Percentiles rank a stretch among this genome's conserved stretches.
Conservation (phyloP, 495 filamentous ascomycete genomes). For the Hypomontagnella monticulosa region DNA sequence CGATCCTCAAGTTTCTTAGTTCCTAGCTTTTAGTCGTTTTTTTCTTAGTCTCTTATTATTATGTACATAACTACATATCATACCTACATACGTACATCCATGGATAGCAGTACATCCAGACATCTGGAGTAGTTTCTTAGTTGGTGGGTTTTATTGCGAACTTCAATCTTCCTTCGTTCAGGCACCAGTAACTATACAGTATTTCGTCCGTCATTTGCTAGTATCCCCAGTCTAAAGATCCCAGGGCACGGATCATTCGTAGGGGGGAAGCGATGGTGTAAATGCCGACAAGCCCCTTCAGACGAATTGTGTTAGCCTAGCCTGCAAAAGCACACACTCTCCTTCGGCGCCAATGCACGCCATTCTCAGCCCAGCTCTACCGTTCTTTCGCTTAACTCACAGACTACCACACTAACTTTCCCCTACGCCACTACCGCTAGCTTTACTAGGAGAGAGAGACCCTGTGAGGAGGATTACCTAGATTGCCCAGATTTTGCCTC, state of each 20-base stretch:
- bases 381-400: slow-evolving; percentile 19
- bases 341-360: slow-evolving; percentile 26
- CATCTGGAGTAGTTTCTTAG: no score
- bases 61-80: no score
- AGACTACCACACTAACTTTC: neutral
- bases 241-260: slow-evolving; percentile 25
- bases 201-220: slow-evolving; percentile 4
- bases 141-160: slow-evolving; percentile 38
- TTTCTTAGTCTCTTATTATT: no score
- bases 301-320: neutral
- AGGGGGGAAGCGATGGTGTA: slow-evolving; percentile 21
- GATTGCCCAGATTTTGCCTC: slow-evolving; percentile 4
- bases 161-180: slow-evolving; percentile 22
- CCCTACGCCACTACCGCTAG: no score
- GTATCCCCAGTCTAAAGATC: slow-evolving; percentile 23
- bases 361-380: slow-evolving; percentile 34
- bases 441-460: slow-evolving; percentile 3
- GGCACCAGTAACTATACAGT: slow-evolving; percentile 32
- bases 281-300: slow-evolving; percentile 29
- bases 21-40: no score
- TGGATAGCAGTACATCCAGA: no score
- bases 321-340: neutral
- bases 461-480: slow-evolving; percentile 12
- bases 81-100: no score
- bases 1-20: slow-evolving; percentile 28